Evolutionary conservation across 116 monocot species (phyloP).

Genomic region (Zostera marina): DNA sequence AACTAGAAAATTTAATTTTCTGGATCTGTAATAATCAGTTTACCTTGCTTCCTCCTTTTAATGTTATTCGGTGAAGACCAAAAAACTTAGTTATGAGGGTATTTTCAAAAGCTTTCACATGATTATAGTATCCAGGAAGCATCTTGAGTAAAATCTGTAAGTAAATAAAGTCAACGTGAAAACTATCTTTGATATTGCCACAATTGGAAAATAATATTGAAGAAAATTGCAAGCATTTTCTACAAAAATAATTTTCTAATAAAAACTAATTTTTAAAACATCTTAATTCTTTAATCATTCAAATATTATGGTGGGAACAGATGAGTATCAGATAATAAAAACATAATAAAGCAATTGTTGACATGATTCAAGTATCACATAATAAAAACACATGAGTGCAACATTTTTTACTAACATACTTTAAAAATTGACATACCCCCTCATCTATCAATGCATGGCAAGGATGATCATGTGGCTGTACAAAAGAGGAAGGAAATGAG

Average conservation of each 20-base stretch:
- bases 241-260: neutral
- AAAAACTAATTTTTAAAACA: neutral
- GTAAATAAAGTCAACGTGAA: neutral
- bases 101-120: conserved; percentile 74
- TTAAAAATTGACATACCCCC: no score
- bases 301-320: no score
- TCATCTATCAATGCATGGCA: no score
- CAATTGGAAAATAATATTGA: neutral
- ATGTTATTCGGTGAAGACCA: conserved; percentile 87
- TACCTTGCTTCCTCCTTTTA: conserved; percentile 91
- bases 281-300: neutral
- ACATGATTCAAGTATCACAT: no score
- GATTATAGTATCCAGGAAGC: conserved; percentile 74
- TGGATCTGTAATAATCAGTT: conserved; percentile 1
- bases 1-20: neutral
- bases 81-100: conserved; percentile 97
- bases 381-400: no score
- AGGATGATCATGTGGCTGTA: no score
- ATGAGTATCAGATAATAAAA: no score
- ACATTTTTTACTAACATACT: no score
- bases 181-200: neutral
- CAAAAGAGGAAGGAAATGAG: no score
- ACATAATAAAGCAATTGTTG: no score
- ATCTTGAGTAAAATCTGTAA: conserved; percentile 64
- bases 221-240: neutral